Evolutionary conservation across 2,329 filamentous ascomycete genomes (phyloP).

Genomic region (Emergomyces pasteurianus): DNA sequence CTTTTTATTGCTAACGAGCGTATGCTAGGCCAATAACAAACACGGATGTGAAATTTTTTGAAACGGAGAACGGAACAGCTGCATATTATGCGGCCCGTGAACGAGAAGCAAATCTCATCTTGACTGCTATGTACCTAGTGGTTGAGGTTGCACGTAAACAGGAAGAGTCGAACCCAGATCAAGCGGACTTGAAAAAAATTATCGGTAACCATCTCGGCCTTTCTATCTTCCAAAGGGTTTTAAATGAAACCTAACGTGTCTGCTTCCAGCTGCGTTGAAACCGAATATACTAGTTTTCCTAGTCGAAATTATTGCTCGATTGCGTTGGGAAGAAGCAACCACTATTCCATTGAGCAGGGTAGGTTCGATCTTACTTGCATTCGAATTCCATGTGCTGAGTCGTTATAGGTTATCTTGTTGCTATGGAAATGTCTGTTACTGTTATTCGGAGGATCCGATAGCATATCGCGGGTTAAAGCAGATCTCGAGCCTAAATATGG

Average conservation of each 20-base stretch:
- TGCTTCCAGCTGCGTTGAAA: slow-evolving; percentile 41
- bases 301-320: slow-evolving; percentile 53
- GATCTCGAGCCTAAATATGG: slow-evolving; percentile 50
- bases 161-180: slow-evolving; percentile 12
- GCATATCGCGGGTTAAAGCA: slow-evolving; percentile 62
- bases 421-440: slow-evolving; percentile 88
- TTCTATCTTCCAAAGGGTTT: not conserved
- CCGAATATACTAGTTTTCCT: slow-evolving; percentile 62
- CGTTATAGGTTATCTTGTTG: slow-evolving; percentile 56
- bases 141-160: slow-evolving; percentile 31
- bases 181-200: slow-evolving; percentile 6
- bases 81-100: slow-evolving; percentile 26
- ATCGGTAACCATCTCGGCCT: slow-evolving; percentile 9
- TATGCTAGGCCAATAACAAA: not conserved
- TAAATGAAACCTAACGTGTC: slow-evolving; percentile 16
- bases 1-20: not conserved
- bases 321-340: slow-evolving; percentile 55
- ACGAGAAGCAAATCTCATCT: slow-evolving; percentile 30
- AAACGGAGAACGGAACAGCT: slow-evolving; percentile 21
- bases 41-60: slow-evolving; percentile 12
- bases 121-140: slow-evolving; percentile 32
- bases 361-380: slow-evolving; percentile 18
- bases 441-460: slow-evolving; percentile 65
- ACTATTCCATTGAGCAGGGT: slow-evolving; percentile 50
- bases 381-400: slow-evolving; percentile 8